These are phyloP conservation scores for Mallotus nudiflorus DNA, from an alignment of 345 rosid genomes.

Conservation along the genomic window DNA sequence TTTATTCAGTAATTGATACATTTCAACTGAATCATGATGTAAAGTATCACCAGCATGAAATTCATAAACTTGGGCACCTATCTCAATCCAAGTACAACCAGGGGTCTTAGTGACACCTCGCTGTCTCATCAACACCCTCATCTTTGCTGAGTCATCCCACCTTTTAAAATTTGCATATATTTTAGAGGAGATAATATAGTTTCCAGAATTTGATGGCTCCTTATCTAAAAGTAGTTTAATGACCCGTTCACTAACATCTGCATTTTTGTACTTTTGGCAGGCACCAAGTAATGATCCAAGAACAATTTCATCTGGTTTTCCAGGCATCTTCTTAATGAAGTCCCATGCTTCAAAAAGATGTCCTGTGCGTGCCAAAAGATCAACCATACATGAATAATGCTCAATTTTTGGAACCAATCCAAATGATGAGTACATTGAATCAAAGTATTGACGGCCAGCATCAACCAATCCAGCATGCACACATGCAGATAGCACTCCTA, in stretches of 20 bases:
- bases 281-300: conserved; percentile 86
- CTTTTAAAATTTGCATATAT: conserved; percentile 63
- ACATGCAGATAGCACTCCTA: conserved; percentile 83
- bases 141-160: conserved; percentile 77
- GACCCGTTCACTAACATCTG: conserved; percentile 52
- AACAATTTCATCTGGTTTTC: conserved; percentile 71
- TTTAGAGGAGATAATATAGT: conserved; percentile 76
- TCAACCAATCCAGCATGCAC: conserved; percentile 84
- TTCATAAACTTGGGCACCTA: conserved; percentile 49
- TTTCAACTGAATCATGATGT: conserved; percentile 28
- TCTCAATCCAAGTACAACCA: conserved; percentile 91
- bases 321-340: conserved; percentile 67
- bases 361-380: conserved; percentile 83
- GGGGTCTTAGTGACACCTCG: conserved; percentile 71
- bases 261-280: conserved; percentile 59
- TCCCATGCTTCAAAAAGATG: conserved; percentile 78
- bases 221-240: conserved; percentile 54
- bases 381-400: conserved; percentile 89
- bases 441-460: conserved; percentile 59
- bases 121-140: conserved; percentile 69
- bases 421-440: conserved; percentile 55
- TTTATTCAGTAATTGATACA: conserved; percentile 47
- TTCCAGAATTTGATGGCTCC: conserved; percentile 73
- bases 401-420: conserved; percentile 80
- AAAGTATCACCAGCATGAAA: conserved; percentile 65